phyloP scores from a whole-genome alignment of 1,284 basidiomycete genomes.

The Bondarzewia mesenterica region DNA sequence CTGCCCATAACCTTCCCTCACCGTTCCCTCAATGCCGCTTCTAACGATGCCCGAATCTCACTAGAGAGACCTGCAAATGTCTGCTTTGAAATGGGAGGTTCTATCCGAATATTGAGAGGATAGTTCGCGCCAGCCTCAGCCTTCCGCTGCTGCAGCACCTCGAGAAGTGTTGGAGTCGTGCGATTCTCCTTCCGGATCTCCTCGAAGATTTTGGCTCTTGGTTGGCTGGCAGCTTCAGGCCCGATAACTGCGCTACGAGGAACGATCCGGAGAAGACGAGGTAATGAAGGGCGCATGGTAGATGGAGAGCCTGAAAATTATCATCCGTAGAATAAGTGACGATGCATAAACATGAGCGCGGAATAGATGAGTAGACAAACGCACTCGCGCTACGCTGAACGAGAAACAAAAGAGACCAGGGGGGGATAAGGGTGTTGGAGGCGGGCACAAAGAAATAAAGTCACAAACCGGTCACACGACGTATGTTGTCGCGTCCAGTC shows the following conservation, averaged over 20 bases:
- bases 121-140: slow-evolving; percentile 27
- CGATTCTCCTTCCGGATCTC: slow-evolving; percentile 8
- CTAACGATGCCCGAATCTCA: not conserved
- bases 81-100: slow-evolving; percentile 28
- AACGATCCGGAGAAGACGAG: slow-evolving; percentile 32
- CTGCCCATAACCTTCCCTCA: not conserved
- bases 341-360: no score
- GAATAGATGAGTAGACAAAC: no score
- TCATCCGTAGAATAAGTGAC: no score
- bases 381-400: no score
- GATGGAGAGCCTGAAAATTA: not conserved
- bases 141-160: slow-evolving; percentile 31
- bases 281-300: slow-evolving; percentile 27
- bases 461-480: no score
- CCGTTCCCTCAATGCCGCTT: not conserved
- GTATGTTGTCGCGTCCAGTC: no score
- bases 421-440: no score
- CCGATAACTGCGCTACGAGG: slow-evolving; percentile 23
- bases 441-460: no score
- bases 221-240: slow-evolving; percentile 14
- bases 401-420: no score
- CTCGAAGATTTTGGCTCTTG: slow-evolving; percentile 19
- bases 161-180: slow-evolving; percentile 26
- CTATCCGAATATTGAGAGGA: slow-evolving; percentile 38
- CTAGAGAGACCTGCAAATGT: slow-evolving; percentile 21